These are phyloP conservation scores for Pezicula rhizophila DNA, from an alignment of 2,329 filamentous ascomycete species.

Conservation along the genomic window DNA sequence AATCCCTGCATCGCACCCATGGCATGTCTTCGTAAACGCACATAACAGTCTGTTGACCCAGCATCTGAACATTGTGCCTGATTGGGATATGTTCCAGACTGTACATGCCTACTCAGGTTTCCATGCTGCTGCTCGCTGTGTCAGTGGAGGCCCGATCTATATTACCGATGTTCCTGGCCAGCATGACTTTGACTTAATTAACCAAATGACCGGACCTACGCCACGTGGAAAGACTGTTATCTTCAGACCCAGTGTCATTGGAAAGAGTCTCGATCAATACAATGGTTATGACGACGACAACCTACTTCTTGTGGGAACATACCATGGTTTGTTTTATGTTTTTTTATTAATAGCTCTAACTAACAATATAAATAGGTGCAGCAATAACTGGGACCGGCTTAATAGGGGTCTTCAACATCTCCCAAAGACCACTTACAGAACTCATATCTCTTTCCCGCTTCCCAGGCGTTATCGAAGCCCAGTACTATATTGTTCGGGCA, in stretches of 20 bases:
- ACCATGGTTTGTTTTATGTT: conserved; percentile 49
- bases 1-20: conserved; percentile 73
- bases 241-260: conserved; percentile 69
- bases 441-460: conserved; percentile 67
- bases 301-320: conserved; percentile 73
- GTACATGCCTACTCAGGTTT: conserved; percentile 66
- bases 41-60: conserved; percentile 80
- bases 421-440: conserved; percentile 54
- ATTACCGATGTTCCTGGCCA: conserved; percentile 86
- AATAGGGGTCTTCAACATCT: conserved; percentile 80
- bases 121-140: conserved; percentile 82
- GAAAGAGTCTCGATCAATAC: conserved; percentile 69
- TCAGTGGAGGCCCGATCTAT: conserved; percentile 88
- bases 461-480: conserved; percentile 55
- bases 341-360: not conserved
- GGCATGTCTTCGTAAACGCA: conserved; percentile 94
- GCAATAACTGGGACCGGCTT: conserved; percentile 66
- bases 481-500: conserved; percentile 65
- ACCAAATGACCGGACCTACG: conserved; percentile 74
- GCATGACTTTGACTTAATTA: conserved; percentile 69
- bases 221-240: conserved; percentile 69
- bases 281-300: conserved; percentile 66
- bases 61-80: conserved; percentile 80
- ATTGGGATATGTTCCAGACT: conserved; percentile 70
- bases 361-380: conserved; percentile 29